A percentile compares a stretch with the other conserved stretches of the same genome.
Evolutionary conservation across 192 early-diverging fungal species (phyloP).

Genomic region (Entomortierella beljakovae): DNA sequence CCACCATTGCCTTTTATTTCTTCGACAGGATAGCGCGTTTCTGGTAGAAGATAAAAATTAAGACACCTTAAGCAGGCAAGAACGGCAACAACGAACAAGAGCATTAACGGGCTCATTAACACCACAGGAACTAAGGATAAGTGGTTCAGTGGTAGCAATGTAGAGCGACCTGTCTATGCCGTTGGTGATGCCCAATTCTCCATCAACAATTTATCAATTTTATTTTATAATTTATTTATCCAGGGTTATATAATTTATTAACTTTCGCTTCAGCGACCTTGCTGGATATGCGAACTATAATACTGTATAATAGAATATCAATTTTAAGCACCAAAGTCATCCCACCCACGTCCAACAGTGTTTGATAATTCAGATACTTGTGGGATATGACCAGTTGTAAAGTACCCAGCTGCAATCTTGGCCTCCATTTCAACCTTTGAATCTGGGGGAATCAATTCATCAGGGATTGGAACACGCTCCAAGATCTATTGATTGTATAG

Average conservation of each 20-base stretch:
- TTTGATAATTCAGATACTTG: conserved; percentile 68
- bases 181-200: neutral
- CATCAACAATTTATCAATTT: conserved; percentile 1
- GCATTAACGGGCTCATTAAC: neutral
- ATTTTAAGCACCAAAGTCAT: too few species aligned
- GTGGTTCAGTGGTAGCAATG: too few species aligned
- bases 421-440: conserved; percentile 96
- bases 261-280: too few species aligned
- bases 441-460: conserved; percentile 89
- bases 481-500: conserved; percentile 66
- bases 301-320: too few species aligned
- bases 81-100: neutral
- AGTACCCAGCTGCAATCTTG: conserved; percentile 97
- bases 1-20: neutral
- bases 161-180: neutral
- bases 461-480: conserved; percentile 90
- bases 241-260: too few species aligned
- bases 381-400: conserved; percentile 74
- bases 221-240: too few species aligned
- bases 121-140: neutral
- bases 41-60: neutral
- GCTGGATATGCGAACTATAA: too few species aligned
- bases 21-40: neutral
- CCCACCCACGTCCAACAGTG: conserved; percentile 88
- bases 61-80: conserved; percentile 2